Evolutionary conservation across 116 monocot genomes (phyloP).

Genomic region (Trichopus zeylanicus): DNA sequence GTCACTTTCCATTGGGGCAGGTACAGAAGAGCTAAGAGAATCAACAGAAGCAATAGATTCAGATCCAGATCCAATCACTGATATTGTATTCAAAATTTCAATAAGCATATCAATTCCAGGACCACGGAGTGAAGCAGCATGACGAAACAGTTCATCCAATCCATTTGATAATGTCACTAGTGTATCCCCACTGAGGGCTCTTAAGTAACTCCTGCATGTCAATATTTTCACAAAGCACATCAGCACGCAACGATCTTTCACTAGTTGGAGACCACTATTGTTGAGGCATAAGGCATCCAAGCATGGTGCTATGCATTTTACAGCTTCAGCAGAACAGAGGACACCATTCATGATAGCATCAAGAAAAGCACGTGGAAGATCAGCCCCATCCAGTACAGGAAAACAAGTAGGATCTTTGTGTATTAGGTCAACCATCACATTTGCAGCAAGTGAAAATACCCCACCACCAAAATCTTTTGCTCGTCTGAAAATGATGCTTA

Average conservation of each 20-base stretch:
- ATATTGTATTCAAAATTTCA: constrained; percentile 53
- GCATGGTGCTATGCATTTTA: constrained; percentile 67
- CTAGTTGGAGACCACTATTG: constrained; percentile 56
- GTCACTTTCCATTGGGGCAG: constrained; percentile 50
- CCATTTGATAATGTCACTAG: constrained; percentile 48
- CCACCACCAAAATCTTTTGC: constrained; percentile 79
- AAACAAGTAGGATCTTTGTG: constrained; percentile 92
- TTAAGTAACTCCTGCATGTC: constrained; percentile 58
- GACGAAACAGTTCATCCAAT: constrained; percentile 70
- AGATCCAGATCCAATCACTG: constrained; percentile 37
- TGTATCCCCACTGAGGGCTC: constrained; percentile 47
- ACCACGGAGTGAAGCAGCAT: constrained; percentile 53
- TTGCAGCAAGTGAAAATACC: constrained; percentile 76
- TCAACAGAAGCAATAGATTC: constrained; percentile 24
- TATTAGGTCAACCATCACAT: constrained; percentile 77
- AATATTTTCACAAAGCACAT: constrained; percentile 79
- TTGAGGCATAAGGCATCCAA: constrained; percentile 72
- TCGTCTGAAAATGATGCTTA: constrained; percentile 56
- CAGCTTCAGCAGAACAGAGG: constrained; percentile 56
- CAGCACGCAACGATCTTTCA: constrained; percentile 53
- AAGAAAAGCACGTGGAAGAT: constrained; percentile 58
- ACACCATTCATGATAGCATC: constrained; percentile 55
- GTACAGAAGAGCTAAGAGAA: constrained; percentile 8
- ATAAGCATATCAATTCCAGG: constrained; percentile 70
- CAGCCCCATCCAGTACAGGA: constrained; percentile 57